Base-by-base conservation (phyloP, 768 basidiomycete species). In the Leccinum subgranulosum region DNA sequence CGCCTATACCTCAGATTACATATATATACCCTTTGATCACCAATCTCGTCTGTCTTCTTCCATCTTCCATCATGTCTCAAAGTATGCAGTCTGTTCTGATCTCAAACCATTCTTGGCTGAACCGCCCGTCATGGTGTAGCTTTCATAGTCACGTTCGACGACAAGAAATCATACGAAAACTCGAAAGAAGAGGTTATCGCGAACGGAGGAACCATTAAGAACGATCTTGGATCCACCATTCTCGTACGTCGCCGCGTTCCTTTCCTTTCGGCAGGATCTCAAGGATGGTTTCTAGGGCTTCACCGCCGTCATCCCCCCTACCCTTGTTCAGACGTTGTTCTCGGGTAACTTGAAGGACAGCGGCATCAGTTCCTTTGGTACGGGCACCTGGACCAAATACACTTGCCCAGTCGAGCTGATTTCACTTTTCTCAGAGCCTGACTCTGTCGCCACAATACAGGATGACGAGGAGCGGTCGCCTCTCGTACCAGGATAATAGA, bases 301-400 rank as follows among this genome's bases (percentile, higher is more conserved):
- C 59, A 48, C 57, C 1, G 68, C 63, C n/a, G 14, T 10, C 45
- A 57, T 68, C 4, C 55, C 68, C 5, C 12, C 11, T 0, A 1
- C 21, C 15, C 1, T 59, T 14, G 52, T 54, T 25, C 0, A 27
- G 4, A 11, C 14, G 23, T 48, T 67, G 2, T 2, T 0, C 8
- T 14, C 50, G 15, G 15, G 15, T 0, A 41, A 4, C 53, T 29
- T 67, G 8, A 15, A 0, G 10, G 21, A 27, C 2, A 56, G 2
- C 7, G 68, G 65, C 29, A 68, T 68, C 47, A 3, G 0, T 7
- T 33, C 8, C 33, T 25, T 68, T 15, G 67, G 66, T 70, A 52
- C 19, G 56, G 11, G 33, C 41, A 3, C 17, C 54, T 9, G 23
- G 2, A 48, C 27, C 11, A 49, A 5, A 34, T 41, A 27, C 2